These are phyloP conservation scores for Boechera divaricarpa DNA, from an alignment of 345 rosid species.

Conservation along the genomic window DNA sequence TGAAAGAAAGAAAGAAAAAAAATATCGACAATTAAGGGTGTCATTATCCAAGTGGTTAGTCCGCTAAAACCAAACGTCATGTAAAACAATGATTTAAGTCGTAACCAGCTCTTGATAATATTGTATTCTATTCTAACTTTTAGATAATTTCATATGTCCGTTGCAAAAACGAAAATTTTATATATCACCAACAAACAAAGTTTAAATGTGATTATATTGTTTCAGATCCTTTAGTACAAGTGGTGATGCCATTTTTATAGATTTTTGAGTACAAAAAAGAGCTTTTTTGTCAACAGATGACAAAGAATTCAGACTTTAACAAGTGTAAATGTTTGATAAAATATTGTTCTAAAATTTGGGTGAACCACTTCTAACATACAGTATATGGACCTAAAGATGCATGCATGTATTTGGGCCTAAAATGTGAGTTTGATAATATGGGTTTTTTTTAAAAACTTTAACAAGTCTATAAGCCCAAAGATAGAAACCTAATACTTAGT, in stretches of 20 bases:
- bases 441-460: background rate
- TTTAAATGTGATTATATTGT: background rate
- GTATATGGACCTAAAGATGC: background rate
- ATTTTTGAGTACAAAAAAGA: no score
- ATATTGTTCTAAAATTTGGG: background rate
- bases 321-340: background rate
- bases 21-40: slow-evolving; percentile 7
- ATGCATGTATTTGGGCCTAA: background rate
- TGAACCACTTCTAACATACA: background rate
- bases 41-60: slow-evolving; percentile 41
- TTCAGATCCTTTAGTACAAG: background rate
- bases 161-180: background rate
- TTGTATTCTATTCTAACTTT: slow-evolving; percentile 4
- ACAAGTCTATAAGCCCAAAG: slow-evolving; percentile 1
- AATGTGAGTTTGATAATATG: background rate
- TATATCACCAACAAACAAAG: background rate
- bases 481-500: background rate
- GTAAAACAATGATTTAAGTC: slow-evolving; percentile 4
- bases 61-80: slow-evolving; percentile 22
- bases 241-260: background rate
- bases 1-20: background rate
- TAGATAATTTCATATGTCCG: background rate
- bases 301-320: no score
- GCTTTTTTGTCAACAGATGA: no score
- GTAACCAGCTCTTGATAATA: background rate